These are phyloP conservation scores for Whalleya microplaca DNA, from an alignment of 2,329 filamentous ascomycete species.

Conservation along the genomic window DNA sequence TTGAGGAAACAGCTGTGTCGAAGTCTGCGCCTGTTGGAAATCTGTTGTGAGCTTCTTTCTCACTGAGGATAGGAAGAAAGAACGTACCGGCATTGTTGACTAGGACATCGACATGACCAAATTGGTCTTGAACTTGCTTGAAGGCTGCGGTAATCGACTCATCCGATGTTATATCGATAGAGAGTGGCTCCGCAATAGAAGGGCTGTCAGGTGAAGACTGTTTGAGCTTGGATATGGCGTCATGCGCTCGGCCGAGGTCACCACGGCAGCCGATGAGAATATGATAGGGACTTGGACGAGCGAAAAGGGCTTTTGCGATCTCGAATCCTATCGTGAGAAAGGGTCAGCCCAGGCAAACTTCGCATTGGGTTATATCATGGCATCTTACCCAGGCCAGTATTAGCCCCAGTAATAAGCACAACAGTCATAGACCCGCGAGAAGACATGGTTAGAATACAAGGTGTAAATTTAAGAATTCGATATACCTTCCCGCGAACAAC, in stretches of 20 bases:
- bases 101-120: conserved; percentile 48
- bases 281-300: conserved; percentile 42
- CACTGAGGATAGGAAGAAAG: conserved; percentile 36
- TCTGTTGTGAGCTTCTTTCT: neutral
- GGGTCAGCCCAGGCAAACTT: neutral
- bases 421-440: neutral
- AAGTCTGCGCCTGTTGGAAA: neutral
- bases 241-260: conserved; percentile 25
- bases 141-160: conserved; percentile 47
- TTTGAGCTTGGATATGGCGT: conserved; percentile 43
- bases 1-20: conserved; percentile 20
- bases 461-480: too few species aligned
- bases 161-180: conserved; percentile 53
- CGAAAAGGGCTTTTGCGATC: conserved; percentile 18
- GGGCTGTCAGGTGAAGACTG: conserved; percentile 40
- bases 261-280: conserved; percentile 55
- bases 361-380: neutral
- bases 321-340: neutral
- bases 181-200: conserved; percentile 44
- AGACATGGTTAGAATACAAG: neutral
- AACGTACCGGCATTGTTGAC: conserved; percentile 54
- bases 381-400: neutral
- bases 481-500: too few species aligned
- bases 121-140: conserved; percentile 39
- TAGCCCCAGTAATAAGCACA: neutral